Conservation (phyloP, 2,329 filamentous ascomycete species). For the Coleophoma crateriformis region DNA sequence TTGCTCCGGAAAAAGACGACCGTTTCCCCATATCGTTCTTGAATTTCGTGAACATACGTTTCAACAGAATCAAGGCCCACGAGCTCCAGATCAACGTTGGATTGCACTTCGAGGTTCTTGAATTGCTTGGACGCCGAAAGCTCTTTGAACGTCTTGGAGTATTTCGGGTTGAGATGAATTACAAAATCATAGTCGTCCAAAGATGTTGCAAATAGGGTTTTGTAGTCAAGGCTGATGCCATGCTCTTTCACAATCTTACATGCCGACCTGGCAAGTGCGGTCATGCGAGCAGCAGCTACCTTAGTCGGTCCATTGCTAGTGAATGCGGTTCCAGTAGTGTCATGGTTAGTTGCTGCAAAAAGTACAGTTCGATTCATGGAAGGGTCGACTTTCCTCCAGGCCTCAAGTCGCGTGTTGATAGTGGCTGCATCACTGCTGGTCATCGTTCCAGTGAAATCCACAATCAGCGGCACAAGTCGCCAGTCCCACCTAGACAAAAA, state of each 20-base stretch:
- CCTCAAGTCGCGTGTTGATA: slow-evolving; percentile 68
- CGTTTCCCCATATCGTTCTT: slow-evolving; percentile 58
- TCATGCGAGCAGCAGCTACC: slow-evolving; percentile 80
- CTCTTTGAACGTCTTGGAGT: slow-evolving; percentile 27
- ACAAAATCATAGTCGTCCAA: slow-evolving; percentile 79
- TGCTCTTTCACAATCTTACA: slow-evolving; percentile 52
- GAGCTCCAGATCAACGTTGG: slow-evolving; percentile 32
- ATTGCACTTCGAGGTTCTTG: slow-evolving; percentile 72
- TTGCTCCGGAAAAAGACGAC: slow-evolving; percentile 77
- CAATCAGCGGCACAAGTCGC: slow-evolving; percentile 73
- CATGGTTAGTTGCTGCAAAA: slow-evolving; percentile 75
- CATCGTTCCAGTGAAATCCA: slow-evolving; percentile 68
- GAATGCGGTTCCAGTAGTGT: slow-evolving; percentile 74
- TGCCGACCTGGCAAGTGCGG: slow-evolving; percentile 72
- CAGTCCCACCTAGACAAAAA: slow-evolving; percentile 90
- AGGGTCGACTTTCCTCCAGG: slow-evolving; percentile 85
- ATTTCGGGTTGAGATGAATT: slow-evolving; percentile 51
- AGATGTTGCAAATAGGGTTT: slow-evolving; percentile 65
- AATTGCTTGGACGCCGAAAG: slow-evolving; percentile 46
- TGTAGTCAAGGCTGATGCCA: slow-evolving; percentile 46
- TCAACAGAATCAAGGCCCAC: slow-evolving; percentile 55
- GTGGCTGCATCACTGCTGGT: slow-evolving; percentile 52
- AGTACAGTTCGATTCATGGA: slow-evolving; percentile 78
- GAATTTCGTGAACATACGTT: slow-evolving; percentile 63
- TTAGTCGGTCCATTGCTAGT: slow-evolving; percentile 71